Evolutionary conservation across 257 asterid species (phyloP), one percentile per base, ranked within the genome.

Genomic region (Gentiana macrophylla): DNA sequence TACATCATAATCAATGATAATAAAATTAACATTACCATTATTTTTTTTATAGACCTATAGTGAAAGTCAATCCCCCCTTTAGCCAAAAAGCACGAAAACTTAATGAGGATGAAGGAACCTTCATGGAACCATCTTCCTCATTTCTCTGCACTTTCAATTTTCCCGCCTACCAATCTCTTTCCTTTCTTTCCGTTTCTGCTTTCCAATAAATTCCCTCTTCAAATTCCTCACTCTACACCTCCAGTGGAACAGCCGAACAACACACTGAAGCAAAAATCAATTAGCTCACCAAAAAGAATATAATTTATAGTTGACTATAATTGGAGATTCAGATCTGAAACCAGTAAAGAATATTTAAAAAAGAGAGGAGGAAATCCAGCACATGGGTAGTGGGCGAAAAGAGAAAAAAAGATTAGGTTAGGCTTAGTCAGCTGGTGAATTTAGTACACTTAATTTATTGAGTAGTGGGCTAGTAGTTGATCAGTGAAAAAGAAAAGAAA

Each of bases 111-210:
- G 24, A 24, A 24, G 24, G 24, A 24, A 24, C 24, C 24, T 24
- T 24, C 24, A 24, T 24, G 24, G 24, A 24, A 24, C 24, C 44
- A 38, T 38, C 6, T 38, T 38, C 44, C 44, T 7, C 4, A 45
- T 71, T 79, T 85, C 86, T 63, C 77, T 49, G 81, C 74, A 41
- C 70, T 76, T 89, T 86, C 95, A 79, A 78, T 74, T 71, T 83
- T 79, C 88, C 81, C 84, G 84, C 84, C 74, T 80, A 65, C 55
- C 66, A 35, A 49, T 66, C 60, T 52, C 64, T 41, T 65, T 43
- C 52, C 61, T 52, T 3, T 66, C 51, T 32, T 49, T 53, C 51
- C 50, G 52, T 55, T 24, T 52, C 45, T 53, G 56, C 66, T 63
- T 68, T 65, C 57, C 51, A 49, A 59, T 47, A 41, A 41, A 61